Conservation (phyloP, 2,329 filamentous ascomycete genomes). For the Ophiostoma novo-ulmi region DNA sequence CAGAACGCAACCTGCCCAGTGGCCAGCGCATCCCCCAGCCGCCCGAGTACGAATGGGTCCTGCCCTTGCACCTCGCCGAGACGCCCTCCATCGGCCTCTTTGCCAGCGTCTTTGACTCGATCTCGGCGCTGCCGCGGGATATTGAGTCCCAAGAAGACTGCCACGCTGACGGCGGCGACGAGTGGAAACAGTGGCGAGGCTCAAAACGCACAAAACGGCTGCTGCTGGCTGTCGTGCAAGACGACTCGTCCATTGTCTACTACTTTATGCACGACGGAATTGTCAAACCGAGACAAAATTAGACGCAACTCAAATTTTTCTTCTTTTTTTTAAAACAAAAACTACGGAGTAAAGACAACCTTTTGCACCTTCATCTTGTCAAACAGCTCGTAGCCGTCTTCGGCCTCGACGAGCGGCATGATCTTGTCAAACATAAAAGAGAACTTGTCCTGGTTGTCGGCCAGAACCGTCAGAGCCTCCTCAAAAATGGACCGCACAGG, state of each 20-base stretch:
- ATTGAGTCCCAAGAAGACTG: conserved; percentile 25
- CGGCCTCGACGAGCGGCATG: conserved; percentile 63
- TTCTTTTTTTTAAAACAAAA: background rate
- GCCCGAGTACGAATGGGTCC: conserved; percentile 67
- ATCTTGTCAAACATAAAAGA: conserved; percentile 71
- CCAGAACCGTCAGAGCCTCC: conserved; percentile 59
- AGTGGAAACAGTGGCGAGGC: conserved; percentile 41
- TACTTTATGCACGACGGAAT: conserved; percentile 83
- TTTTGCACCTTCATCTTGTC: conserved; percentile 70
- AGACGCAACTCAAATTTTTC: conserved; percentile 30
- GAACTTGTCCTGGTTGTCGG: conserved; percentile 61
- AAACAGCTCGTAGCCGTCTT: conserved; percentile 65
- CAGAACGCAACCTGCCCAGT: conserved; percentile 46
- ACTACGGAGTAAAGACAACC: conserved; percentile 58
- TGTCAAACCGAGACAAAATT: conserved; percentile 81
- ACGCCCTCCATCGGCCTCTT: conserved; percentile 64
- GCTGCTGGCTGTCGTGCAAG: conserved; percentile 68
- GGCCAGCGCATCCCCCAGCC: conserved; percentile 44
- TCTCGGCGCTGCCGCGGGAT: conserved; percentile 43
- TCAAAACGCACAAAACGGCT: conserved; percentile 58
- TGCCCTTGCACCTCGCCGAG: conserved; percentile 68
- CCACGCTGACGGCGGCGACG: conserved; percentile 26
- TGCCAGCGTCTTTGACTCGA: conserved; percentile 63
- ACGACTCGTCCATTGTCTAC: conserved; percentile 79
- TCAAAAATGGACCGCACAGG: conserved; percentile 67